Evolutionary conservation across 768 basidiomycete genomes (phyloP), one percentile per base, ranked within the genome.

Genomic region (Clitopilus passeckerianus): DNA sequence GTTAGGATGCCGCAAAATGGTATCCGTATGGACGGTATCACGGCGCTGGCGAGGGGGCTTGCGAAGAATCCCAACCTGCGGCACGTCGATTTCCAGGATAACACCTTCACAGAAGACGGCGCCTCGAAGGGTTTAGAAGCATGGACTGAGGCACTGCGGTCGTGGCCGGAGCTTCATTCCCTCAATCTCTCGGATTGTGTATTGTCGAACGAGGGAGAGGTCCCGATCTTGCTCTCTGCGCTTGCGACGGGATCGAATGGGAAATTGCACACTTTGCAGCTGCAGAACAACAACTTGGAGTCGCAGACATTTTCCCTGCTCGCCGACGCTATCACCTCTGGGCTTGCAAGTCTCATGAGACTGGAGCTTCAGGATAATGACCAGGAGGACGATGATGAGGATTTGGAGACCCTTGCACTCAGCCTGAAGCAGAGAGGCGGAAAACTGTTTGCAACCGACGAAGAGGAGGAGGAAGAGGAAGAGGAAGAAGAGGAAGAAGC

Each of bases 1-100:
- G 89, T 98, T 30, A 83, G 91, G 59, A 89, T 98, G 87, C 91
- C 92, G n/a, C 95, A 98, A 78, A 98, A 99, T 68, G 97, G 96
- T 5, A 98, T 99, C 66, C 82, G 94, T 63, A 92, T 92, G 87
- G 88, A 89, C 59, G 97, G 97, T 4, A 90, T 96, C 67, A 81
- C 81, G 8, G 83, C 85, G 10, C 83, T 99, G 22, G 91, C 92
- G 5, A 69, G 72, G 22, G 96, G 95, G 4, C 72, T 99, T 33
- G 71, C 85, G 12, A 78, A 86, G 58, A 90, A 88, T 70, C 74
- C 79, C 2, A 74, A 78, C 43, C 76, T 99, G 56, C 78, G 86
- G 67, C 75, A 86, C 63, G 82, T 99, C 67, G 95, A 99, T 79
- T 75, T 99, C 53, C 94, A 98, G 72, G 97, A 98, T 73, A 92